Evolutionary conservation across 176 grass and related monocot genomes (phyloP).

Genomic region (Ampelocalamus luodianensis): DNA sequence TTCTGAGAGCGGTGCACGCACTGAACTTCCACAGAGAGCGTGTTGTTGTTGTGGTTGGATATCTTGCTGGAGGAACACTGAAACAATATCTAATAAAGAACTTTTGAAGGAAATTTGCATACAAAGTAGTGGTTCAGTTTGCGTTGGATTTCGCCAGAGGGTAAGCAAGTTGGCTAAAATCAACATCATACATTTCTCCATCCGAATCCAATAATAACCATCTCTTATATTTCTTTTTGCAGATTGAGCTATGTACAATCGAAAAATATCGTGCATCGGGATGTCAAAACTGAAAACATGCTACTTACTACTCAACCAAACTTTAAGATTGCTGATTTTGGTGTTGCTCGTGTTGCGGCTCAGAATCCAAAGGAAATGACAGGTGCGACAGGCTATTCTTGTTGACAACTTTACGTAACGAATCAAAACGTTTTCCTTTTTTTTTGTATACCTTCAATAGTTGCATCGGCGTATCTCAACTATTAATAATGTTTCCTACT

Average conservation of each 20-base stretch:
- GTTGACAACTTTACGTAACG: too few relatives aligned
- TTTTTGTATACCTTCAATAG: too few relatives aligned
- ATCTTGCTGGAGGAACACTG: constrained; percentile 62
- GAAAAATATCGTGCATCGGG: constrained; percentile 58
- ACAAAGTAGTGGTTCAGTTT: constrained; percentile 71
- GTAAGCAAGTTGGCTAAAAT: constrained; percentile 48
- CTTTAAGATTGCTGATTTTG: too few relatives aligned
- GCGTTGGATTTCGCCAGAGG: constrained; percentile 63
- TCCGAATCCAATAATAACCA: not conserved
- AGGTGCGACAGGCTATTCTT: too few relatives aligned
- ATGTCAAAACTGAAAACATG: too few relatives aligned
- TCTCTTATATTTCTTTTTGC: constrained; percentile 11
- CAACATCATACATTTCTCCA: not conserved
- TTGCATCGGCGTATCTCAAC: too few relatives aligned
- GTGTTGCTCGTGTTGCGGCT: too few relatives aligned
- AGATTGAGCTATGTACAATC: constrained; percentile 80
- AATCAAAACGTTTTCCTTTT: too few relatives aligned
- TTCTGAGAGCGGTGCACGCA: constrained; percentile 30
- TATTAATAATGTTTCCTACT: too few relatives aligned
- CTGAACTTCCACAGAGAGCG: constrained; percentile 50
- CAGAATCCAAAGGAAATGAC: too few relatives aligned
- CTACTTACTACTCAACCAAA: too few relatives aligned
- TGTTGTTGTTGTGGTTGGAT: constrained; percentile 76
- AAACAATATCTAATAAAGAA: constrained; percentile 72
- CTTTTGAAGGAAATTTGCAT: constrained; percentile 60